A percentile compares a stretch with the other conserved stretches of the same genome.
phyloP scores from a whole-genome alignment of 768 basidiomycete species.

The Tylopilus rubrobrunneus region DNA sequence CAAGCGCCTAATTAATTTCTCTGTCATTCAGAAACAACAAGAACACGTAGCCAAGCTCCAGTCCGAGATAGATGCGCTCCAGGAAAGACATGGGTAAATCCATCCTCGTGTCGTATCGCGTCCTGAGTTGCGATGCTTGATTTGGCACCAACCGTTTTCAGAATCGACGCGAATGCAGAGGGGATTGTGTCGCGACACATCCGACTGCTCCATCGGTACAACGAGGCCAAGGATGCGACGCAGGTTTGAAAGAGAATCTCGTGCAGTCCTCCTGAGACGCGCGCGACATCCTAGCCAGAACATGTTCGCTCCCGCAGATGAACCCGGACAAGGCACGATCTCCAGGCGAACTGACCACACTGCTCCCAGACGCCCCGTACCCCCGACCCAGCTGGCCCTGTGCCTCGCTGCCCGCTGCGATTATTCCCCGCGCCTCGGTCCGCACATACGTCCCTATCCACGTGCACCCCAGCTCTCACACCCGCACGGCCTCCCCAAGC shows the following conservation, averaged over 20 bases:
- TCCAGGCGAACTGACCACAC: constrained; percentile 20
- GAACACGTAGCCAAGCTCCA: constrained; percentile 46
- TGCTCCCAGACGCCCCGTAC: neutral
- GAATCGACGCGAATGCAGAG: constrained; percentile 47
- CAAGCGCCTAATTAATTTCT: neutral
- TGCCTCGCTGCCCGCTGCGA: constrained; percentile 47
- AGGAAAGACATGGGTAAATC: constrained; percentile 44
- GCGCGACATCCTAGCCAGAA: constrained; percentile 40
- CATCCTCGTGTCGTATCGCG: neutral
- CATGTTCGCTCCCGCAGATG: constrained; percentile 85
- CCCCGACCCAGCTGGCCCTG: constrained; percentile 66
- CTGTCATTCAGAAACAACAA: constrained; percentile 44
- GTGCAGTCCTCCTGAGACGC: constrained; percentile 24
- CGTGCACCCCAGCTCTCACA: constrained; percentile 50
- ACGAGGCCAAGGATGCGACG: constrained; percentile 79
- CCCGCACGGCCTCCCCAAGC: constrained; percentile 23
- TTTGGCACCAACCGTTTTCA: constrained; percentile 14
- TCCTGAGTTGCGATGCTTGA: neutral
- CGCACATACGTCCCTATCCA: constrained; percentile 77
- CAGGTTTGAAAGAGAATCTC: constrained; percentile 54
- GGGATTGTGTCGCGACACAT: constrained; percentile 66
- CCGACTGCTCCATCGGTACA: constrained; percentile 68
- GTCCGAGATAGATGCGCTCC: constrained; percentile 44
- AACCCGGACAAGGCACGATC: constrained; percentile 33
- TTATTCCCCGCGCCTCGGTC: constrained; percentile 12